Conservation (phyloP, 176 grass and related monocot genomes). For the Canna indica region DNA sequence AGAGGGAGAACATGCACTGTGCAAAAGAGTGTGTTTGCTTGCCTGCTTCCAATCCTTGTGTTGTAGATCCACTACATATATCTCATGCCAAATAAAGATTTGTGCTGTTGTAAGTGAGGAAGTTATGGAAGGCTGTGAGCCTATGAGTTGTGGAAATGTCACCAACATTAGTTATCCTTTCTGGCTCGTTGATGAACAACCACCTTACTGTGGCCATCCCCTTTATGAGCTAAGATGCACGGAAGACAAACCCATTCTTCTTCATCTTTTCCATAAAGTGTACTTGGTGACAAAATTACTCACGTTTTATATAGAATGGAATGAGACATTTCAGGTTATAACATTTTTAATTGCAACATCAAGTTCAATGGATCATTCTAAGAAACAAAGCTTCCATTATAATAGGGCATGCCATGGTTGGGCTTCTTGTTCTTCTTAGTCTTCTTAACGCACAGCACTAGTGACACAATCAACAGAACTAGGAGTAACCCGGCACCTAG, state of each 20-base stretch:
- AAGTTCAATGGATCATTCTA: background rate
- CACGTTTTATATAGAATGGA: too few species aligned
- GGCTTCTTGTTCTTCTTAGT: constrained; percentile 38
- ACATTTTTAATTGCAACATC: too few species aligned
- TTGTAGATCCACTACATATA: background rate
- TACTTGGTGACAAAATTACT: too few species aligned
- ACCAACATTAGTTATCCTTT: background rate
- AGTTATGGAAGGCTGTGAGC: too few species aligned
- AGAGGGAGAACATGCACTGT: too few species aligned
- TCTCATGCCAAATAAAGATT: too few species aligned
- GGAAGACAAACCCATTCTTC: background rate
- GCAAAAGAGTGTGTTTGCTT: too few species aligned
- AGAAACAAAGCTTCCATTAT: constrained; percentile 11
- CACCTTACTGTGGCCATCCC: background rate
- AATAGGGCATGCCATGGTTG: constrained; percentile 28
- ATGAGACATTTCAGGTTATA: too few species aligned
- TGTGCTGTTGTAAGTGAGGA: too few species aligned
- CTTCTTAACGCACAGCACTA: constrained; percentile 44
- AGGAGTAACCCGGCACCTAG: constrained; percentile 31
- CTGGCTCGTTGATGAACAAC: background rate
- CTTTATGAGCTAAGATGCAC: background rate
- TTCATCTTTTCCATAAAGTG: too few species aligned
- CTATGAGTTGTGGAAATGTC: background rate
- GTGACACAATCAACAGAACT: constrained; percentile 29
- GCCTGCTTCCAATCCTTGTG: background rate